A percentile compares a stretch with the other conserved stretches of the same genome.
Conservation (phyloP, 208 protist species). For the Angomonas deanei region DNA sequence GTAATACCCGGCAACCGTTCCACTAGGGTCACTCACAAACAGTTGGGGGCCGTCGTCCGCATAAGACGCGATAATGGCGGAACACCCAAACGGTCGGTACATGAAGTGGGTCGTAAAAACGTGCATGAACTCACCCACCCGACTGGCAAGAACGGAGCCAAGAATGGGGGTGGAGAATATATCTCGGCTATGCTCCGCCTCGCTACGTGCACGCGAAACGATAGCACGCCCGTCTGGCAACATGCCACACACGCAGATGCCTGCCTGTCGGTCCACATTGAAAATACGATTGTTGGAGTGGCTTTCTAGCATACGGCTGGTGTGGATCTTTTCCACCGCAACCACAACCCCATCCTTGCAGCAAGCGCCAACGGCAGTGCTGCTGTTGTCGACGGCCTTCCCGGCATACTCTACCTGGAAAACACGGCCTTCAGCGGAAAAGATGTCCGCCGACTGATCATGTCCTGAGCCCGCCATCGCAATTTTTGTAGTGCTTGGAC, state of each 20-base stretch:
- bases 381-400: conserved; percentile 99
- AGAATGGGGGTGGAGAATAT: conserved; percentile 92
- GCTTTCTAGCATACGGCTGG: conserved; percentile 95
- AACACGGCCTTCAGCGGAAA: conserved; percentile 98
- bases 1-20: conserved; percentile 93
- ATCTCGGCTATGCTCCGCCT: conserved; percentile 92
- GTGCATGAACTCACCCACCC: conserved; percentile 93
- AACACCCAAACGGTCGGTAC: conserved; percentile 96
- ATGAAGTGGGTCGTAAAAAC: conserved; percentile 93
- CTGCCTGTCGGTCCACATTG: conserved; percentile 91
- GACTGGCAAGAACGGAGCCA: conserved; percentile 84
- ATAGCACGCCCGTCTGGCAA: conserved; percentile 95
- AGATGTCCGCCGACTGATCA: conserved; percentile 97
- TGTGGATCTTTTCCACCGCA: conserved; percentile 97
- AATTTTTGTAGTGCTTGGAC: conserved; percentile 8
- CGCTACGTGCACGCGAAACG: conserved; percentile 86
- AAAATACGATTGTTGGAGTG: conserved; percentile 94
- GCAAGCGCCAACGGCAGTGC: conserved; percentile 95
- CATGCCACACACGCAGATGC: conserved; percentile 93
- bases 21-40: conserved; percentile 96
- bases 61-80: conserved; percentile 93
- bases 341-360: conserved; percentile 98
- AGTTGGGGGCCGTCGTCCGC: conserved; percentile 94
- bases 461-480: conserved; percentile 86
- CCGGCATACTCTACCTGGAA: conserved; percentile 99